Percentiles rank a stretch among this genome's conserved stretches.
Conservation (phyloP, 2,329 filamentous ascomycete species). For the Pseudopithomyces maydicus region DNA sequence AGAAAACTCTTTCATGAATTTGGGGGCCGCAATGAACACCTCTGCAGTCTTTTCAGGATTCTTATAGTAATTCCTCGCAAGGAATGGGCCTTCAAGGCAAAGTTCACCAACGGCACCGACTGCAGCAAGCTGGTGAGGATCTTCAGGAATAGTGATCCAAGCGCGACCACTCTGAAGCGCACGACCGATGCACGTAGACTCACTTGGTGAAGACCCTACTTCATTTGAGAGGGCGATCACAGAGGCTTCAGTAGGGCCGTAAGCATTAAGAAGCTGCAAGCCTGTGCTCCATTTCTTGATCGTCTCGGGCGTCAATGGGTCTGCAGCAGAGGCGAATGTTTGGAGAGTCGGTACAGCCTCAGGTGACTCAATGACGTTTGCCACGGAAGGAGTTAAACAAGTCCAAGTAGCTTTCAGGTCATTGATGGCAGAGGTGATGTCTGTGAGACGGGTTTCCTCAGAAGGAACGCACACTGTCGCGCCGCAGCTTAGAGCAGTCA, state of each 20-base stretch:
- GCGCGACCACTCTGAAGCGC: conserved; percentile 26
- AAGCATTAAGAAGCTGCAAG: conserved; percentile 34
- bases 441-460: conserved; percentile 49
- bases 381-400: conserved; percentile 41
- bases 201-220: conserved; percentile 22
- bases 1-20: conserved; percentile 26
- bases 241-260: conserved; percentile 36
- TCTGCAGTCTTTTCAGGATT: conserved; percentile 30
- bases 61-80: conserved; percentile 40
- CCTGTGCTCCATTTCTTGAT: conserved; percentile 32
- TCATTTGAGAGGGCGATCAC: conserved; percentile 34
- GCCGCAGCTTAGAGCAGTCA: conserved; percentile 37
- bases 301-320: conserved; percentile 30
- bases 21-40: conserved; percentile 30
- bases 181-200: conserved; percentile 32
- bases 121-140: conserved; percentile 35
- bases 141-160: conserved; percentile 34
- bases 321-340: conserved; percentile 37
- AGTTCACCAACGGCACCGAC: conserved; percentile 37
- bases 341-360: conserved; percentile 46
- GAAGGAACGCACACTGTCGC: conserved; percentile 42
- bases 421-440: conserved; percentile 47
- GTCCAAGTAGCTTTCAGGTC: conserved; percentile 35
- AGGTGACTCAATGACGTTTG: conserved; percentile 40
- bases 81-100: conserved; percentile 36